Evolutionary conservation across 352 stramenopile species (phyloP), one percentile per base, ranked within the genome.

Genomic region (Globisporangium parvum): DNA sequence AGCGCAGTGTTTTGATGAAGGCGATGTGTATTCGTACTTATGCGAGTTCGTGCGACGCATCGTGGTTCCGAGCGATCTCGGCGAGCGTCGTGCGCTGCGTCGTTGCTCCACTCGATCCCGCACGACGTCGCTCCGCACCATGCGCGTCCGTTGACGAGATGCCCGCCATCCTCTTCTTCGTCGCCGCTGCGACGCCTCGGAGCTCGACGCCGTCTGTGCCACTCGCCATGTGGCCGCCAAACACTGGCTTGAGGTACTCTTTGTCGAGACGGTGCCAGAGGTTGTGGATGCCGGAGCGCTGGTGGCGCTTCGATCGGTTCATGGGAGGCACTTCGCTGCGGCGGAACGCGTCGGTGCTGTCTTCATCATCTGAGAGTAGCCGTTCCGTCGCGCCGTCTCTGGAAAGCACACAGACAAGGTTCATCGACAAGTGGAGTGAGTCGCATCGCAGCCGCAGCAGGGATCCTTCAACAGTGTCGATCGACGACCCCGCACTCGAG

Each of bases 241-340:
- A 88, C 14, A 86, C 33, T 2, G 80, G 80, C 68, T 89, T 91
- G 28, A 91, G 60, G 48, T 88, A 88, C 59, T 76, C 78, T 45
- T 85, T 80, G 57, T 91, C 80, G 33, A 91, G 40, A 3, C 62
- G 65, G 44, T 85, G 72, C 80, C 80, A 91, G 2, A 82, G 47
- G 10, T 70, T 66, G 51, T 87, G 76, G 33, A 91, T 86, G 40
- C 79, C 78, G 5, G 63, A 63, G 17, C 57, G 73, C 26, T 66
- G 69, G 6, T 64, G 65, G 39, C 62, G 74, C 23, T 66, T 73
- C 4, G 51, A 58, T 2, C 60, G 65, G 28, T 71, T 69, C 41
- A 76, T 75, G 11, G 66, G 66, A 20, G 51, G 51, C 9, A 53
- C n/a, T 14, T 54, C 57, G 37, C 18, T 58, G 44, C 57, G 50